These are phyloP conservation scores for Cercospora nicotianae DNA, from an alignment of 2,329 filamentous ascomycete genomes.

Conservation along the genomic window DNA sequence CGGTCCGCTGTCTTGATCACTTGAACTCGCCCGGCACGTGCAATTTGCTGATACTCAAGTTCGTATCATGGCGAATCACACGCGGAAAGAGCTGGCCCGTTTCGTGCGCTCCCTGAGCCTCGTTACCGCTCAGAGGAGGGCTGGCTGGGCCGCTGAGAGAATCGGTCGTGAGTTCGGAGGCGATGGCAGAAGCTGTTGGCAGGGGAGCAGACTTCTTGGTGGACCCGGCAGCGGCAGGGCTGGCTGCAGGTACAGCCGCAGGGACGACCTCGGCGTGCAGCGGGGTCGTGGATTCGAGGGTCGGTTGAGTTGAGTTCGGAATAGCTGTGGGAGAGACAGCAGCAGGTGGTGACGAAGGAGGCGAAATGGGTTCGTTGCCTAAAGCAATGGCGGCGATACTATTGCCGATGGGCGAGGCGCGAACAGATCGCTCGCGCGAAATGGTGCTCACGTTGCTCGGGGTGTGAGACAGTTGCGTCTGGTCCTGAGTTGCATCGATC, in stretches of 20 bases:
- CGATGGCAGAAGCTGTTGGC: slow-evolving; percentile 1
- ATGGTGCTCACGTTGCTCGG: slow-evolving; percentile 10
- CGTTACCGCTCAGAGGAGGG: slow-evolving; percentile 33
- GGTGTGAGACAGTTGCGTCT: neutral
- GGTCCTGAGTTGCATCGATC: neutral
- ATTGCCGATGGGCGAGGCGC: slow-evolving; percentile 7
- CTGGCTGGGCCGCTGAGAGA: neutral
- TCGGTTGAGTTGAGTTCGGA: neutral
- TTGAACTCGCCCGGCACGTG: slow-evolving; percentile 67
- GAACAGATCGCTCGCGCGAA: slow-evolving; percentile 10
- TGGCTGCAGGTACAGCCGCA: neutral
- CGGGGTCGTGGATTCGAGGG: neutral
- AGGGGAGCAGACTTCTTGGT: neutral
- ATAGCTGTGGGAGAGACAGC: neutral
- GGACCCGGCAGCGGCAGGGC: neutral
- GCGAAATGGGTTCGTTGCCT: neutral
- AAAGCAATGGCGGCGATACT: slow-evolving; percentile 10
- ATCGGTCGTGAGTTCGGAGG: slow-evolving; percentile 11
- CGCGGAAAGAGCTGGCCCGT: slow-evolving; percentile 52
- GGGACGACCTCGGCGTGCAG: neutral
- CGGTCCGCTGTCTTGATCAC: neutral
- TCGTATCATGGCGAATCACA: slow-evolving; percentile 48
- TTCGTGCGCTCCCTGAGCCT: slow-evolving; percentile 38
- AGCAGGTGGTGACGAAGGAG: neutral
- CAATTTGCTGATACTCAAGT: slow-evolving; percentile 60